Evolutionary conservation across 441 rosid species (phyloP).

Genomic region (Aleurites moluccanus): DNA sequence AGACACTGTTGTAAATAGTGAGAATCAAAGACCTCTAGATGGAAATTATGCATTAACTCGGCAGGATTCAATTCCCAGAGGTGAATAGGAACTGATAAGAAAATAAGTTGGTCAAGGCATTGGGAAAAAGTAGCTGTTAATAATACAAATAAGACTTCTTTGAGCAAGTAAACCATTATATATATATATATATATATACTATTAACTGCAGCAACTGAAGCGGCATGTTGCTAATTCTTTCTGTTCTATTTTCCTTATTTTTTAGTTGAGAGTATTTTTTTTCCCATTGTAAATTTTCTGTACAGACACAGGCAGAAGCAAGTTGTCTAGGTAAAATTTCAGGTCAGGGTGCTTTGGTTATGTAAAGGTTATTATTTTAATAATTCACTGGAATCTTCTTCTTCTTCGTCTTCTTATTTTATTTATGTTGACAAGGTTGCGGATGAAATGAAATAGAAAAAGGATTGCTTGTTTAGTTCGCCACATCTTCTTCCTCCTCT

Average conservation of each 20-base stretch:
- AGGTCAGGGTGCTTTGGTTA: not conserved
- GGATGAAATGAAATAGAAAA: too few relatives aligned
- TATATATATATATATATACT: not conserved
- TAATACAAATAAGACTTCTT: not conserved
- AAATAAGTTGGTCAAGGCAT: slow-evolving; percentile 9
- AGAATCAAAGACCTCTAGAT: slow-evolving; percentile 30
- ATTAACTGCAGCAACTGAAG: not conserved
- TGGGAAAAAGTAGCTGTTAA: slow-evolving; percentile 5
- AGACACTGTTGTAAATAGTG: slow-evolving; percentile 32
- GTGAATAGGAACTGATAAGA: slow-evolving; percentile 23
- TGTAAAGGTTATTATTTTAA: not conserved
- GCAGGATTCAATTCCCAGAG: slow-evolving; percentile 63
- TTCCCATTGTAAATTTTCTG: slow-evolving; percentile 1
- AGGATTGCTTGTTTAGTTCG: too few relatives aligned
- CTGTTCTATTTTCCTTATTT: not conserved
- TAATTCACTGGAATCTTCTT: not conserved
- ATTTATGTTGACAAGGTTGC: not conserved
- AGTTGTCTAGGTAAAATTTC: not conserved
- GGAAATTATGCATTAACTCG: slow-evolving; percentile 60
- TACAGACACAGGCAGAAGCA: not conserved
- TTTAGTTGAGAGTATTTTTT: not conserved
- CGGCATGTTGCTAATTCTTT: slow-evolving; percentile 13
- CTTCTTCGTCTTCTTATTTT: not conserved
- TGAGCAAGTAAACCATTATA: not conserved
- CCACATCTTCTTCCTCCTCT: too few relatives aligned